These are phyloP conservation scores for Rhododendron ferrugineum DNA, from an alignment of 148 eudicot species.

Conservation along the genomic window DNA sequence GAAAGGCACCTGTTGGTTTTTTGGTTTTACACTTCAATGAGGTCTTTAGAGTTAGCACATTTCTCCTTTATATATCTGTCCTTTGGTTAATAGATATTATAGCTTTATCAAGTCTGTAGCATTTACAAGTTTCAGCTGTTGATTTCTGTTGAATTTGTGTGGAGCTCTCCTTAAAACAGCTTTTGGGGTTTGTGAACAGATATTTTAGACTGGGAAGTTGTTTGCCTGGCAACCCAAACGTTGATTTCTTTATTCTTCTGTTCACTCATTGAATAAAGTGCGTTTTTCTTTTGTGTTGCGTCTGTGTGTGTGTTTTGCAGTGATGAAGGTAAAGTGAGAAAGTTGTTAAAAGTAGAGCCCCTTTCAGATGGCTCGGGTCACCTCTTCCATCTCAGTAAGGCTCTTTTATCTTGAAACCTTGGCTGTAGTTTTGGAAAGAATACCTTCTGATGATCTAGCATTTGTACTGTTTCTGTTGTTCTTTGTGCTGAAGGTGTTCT, in stretches of 20 bases:
- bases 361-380: conserved; percentile 96
- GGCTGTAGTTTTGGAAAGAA: background rate
- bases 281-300: background rate
- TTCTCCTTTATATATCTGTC: background rate
- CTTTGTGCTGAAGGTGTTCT: conserved; percentile 57
- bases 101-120: background rate
- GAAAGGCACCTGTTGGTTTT: background rate
- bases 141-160: background rate
- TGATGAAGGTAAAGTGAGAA: conserved; percentile 94
- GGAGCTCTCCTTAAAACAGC: background rate
- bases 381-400: conserved; percentile 83
- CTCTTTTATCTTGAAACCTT: conserved; percentile 10
- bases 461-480: conserved; percentile 11
- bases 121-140: conserved; percentile 5
- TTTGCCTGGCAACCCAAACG: background rate
- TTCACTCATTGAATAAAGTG: background rate
- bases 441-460: conserved; percentile 3
- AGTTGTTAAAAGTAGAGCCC: conserved; percentile 94
- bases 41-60: background rate
- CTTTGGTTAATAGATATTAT: background rate
- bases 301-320: conserved; percentile 32
- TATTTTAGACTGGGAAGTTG: background rate
- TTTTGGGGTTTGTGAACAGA: background rate
- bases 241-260: background rate
- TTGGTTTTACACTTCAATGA: background rate